Conservation (phyloP, 2,329 filamentous ascomycete genomes). For the Xylaria sp. region DNA sequence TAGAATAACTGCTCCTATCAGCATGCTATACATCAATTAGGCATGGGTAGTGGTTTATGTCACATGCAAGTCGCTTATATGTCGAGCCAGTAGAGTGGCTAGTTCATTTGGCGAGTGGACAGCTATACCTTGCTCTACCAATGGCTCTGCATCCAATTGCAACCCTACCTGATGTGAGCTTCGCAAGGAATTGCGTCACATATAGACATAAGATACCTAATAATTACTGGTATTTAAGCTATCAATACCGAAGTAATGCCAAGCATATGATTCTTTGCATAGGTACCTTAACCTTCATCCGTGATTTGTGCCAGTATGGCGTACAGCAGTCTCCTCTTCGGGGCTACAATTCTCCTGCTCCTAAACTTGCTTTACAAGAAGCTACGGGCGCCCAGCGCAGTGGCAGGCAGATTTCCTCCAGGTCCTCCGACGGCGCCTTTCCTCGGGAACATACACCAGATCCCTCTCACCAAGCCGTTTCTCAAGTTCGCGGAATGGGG, state of each 20-base stretch:
- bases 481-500: conserved; percentile 38
- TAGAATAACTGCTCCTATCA: background rate
- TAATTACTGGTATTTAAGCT: background rate
- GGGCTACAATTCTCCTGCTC: background rate
- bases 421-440: conserved; percentile 4
- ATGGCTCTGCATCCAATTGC: background rate
- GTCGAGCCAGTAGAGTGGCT: background rate
- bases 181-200: background rate
- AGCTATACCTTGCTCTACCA: background rate
- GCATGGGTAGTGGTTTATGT: background rate
- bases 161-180: background rate
- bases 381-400: background rate
- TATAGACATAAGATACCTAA: background rate
- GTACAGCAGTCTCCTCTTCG: background rate
- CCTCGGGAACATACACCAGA: conserved; percentile 16
- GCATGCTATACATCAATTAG: background rate
- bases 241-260: background rate
- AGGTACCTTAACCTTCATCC: background rate
- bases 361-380: background rate
- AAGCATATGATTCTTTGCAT: background rate
- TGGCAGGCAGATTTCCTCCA: background rate
- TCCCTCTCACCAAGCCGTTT: conserved; percentile 32
- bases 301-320: background rate
- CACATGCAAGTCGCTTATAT: background rate
- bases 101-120: too few relatives aligned